Evolutionary conservation across 2,329 filamentous ascomycete genomes (phyloP).

Genomic region (Xylaria arbuscula): DNA sequence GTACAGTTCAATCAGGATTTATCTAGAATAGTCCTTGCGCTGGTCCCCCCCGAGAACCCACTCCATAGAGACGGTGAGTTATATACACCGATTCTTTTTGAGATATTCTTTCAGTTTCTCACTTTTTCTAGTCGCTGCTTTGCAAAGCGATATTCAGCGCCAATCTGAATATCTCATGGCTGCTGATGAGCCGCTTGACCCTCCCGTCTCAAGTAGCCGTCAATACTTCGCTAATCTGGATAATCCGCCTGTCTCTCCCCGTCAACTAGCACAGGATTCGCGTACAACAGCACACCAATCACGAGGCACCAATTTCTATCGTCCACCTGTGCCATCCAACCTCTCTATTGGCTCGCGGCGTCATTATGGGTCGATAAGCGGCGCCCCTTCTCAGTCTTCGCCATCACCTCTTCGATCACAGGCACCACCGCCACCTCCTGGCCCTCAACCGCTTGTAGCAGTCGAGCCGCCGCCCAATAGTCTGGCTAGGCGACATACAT

Average conservation of each 20-base stretch:
- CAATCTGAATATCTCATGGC: slow-evolving; percentile 67
- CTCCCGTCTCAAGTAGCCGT: slow-evolving; percentile 70
- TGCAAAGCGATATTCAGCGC: slow-evolving; percentile 71
- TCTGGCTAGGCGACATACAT: slow-evolving; percentile 87
- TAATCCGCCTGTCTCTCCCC: slow-evolving; percentile 84
- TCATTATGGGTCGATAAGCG: slow-evolving; percentile 86
- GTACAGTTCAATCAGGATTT: slow-evolving; percentile 86
- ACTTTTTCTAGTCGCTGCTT: slow-evolving; percentile 59
- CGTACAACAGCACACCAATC: slow-evolving; percentile 72
- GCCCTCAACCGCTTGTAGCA: slow-evolving; percentile 71
- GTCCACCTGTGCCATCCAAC: slow-evolving; percentile 83
- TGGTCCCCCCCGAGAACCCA: slow-evolving; percentile 80
- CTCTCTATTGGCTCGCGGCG: slow-evolving; percentile 79
- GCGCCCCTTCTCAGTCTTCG: slow-evolving; percentile 74
- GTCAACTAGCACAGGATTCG: slow-evolving; percentile 81
- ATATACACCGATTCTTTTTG: slow-evolving; percentile 15
- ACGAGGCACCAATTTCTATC: slow-evolving; percentile 72
- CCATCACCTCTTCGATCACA: slow-evolving; percentile 78
- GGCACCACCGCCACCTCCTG: slow-evolving; percentile 69
- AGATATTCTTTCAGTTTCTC: slow-evolving; percentile 35
- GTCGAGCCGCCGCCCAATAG: slow-evolving; percentile 73
- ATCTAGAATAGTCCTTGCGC: slow-evolving; percentile 76
- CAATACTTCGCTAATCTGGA: slow-evolving; percentile 76
- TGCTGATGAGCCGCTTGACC: slow-evolving; percentile 75
- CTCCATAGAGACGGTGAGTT: slow-evolving; percentile 84